phyloP scores from a whole-genome alignment of 768 basidiomycete species.

The Cyclocybe aegerita region DNA sequence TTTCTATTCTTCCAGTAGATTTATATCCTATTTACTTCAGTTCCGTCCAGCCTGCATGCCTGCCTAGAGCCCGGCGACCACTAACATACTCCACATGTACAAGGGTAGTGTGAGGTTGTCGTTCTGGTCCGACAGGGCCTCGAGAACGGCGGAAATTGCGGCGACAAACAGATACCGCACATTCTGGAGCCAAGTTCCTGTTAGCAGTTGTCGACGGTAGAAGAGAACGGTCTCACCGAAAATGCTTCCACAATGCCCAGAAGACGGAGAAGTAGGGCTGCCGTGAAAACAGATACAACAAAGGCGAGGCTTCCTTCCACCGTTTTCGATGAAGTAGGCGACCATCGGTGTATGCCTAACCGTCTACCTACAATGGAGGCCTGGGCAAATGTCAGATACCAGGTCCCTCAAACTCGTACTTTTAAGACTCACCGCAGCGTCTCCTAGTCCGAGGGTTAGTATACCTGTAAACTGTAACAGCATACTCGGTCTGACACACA shows the following conservation, averaged over 20 bases:
- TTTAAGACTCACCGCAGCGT: conserved; percentile 71
- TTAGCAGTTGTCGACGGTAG: conserved; percentile 2
- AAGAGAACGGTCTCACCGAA: conserved; percentile 54
- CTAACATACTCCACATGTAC: conserved; percentile 90
- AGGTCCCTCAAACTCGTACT: background rate
- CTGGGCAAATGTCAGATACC: conserved; percentile 34
- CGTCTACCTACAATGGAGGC: conserved; percentile 92
- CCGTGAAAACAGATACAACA: conserved; percentile 62
- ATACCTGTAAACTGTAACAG: conserved; percentile 78
- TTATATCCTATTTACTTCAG: background rate
- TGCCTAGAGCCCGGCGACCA: conserved; percentile 44
- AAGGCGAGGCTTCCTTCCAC: conserved; percentile 90
- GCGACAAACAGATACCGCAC: conserved; percentile 64
- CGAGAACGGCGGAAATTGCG: conserved; percentile 69
- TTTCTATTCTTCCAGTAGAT: background rate
- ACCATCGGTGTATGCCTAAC: conserved; percentile 82
- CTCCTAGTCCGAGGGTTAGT: conserved; percentile 87
- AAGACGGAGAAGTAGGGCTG: conserved; percentile 70
- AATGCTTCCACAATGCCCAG: conserved; percentile 71
- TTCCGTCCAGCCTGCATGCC: background rate
- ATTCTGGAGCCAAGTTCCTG: conserved; percentile 42
- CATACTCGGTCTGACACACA: conserved; percentile 34
- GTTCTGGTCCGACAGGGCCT: conserved; percentile 93
- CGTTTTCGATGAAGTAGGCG: conserved; percentile 80
- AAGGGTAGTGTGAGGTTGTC: conserved; percentile 97